Percentiles rank a stretch among this genome's conserved stretches.
Evolutionary conservation across 176 grass and related monocot species (phyloP).

Genomic region (Thalia dealbata): DNA sequence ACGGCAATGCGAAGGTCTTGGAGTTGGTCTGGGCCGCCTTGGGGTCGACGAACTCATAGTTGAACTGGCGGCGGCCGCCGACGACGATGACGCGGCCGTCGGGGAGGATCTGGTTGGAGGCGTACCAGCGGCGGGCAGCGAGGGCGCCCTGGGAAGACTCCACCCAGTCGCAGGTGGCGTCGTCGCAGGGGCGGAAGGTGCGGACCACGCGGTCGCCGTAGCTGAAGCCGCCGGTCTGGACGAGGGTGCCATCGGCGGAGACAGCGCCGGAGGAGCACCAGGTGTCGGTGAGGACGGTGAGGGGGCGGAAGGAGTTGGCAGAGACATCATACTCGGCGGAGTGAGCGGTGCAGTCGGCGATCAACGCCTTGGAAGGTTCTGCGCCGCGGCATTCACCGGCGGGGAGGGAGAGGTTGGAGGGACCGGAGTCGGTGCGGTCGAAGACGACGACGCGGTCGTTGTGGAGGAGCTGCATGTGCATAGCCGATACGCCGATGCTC

Average conservation of each 20-base stretch:
- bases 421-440: conserved; percentile 8
- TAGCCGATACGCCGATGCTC: background rate
- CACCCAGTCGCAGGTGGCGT: background rate
- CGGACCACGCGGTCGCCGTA: background rate
- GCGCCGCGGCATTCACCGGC: background rate
- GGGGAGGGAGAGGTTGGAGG: conserved; percentile 1
- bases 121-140: background rate
- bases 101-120: background rate
- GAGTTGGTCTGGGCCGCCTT: background rate
- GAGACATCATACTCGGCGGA: background rate
- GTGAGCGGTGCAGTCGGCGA: background rate
- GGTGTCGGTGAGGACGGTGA: background rate
- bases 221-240: background rate
- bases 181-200: conserved; percentile 1
- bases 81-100: background rate
- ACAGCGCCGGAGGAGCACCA: conserved; percentile 4
- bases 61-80: background rate
- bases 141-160: background rate
- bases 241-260: background rate
- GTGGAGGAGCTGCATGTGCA: conserved; percentile 7
- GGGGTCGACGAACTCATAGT: conserved; percentile 2
- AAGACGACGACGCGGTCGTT: conserved; percentile 6
- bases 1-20: background rate
- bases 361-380: background rate
- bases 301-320: background rate